Percentiles rank a stretch among this genome's conserved stretches.
Conservation (phyloP, 1,139 yeast genomes). For the Zygoascus meyerae region DNA sequence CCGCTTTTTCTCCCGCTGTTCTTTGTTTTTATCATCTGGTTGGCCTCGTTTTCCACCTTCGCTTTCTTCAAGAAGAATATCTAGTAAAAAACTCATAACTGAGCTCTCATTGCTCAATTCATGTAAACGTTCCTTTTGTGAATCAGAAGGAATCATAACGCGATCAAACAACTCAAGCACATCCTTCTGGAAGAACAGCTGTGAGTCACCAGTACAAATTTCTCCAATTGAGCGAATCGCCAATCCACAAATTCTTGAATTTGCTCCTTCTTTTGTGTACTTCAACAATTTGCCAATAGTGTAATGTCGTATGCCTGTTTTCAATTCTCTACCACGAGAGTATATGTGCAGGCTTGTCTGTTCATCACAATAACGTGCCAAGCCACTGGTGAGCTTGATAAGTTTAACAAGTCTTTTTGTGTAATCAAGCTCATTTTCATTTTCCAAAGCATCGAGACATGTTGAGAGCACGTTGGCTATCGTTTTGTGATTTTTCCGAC, state of each 20-base stretch:
- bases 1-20: slow-evolving; percentile 29
- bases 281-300: slow-evolving; percentile 51
- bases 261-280: slow-evolving; percentile 40
- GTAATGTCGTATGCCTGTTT: slow-evolving; percentile 50
- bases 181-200: slow-evolving; percentile 51
- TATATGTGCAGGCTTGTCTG: slow-evolving; percentile 39
- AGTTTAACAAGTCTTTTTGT: slow-evolving; percentile 32
- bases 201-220: slow-evolving; percentile 57
- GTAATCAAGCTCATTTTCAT: not conserved
- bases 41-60: slow-evolving; percentile 44
- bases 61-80: slow-evolving; percentile 44
- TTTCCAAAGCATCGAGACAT: slow-evolving; percentile 3
- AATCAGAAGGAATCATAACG: slow-evolving; percentile 34
- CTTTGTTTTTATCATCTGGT: slow-evolving; percentile 11
- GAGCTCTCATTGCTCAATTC: slow-evolving; percentile 41
- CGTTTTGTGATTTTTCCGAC: not conserved
- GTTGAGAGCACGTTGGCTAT: slow-evolving; percentile 2
- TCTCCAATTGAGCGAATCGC: slow-evolving; percentile 53
- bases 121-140: slow-evolving; percentile 40
- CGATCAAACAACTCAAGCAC: slow-evolving; percentile 50
- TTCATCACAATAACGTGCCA: slow-evolving; percentile 68
- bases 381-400: slow-evolving; percentile 57
- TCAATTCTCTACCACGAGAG: slow-evolving; percentile 32
- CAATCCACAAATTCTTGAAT: slow-evolving; percentile 39
- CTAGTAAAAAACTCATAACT: slow-evolving; percentile 50